These are phyloP conservation scores for Rhinocladiella similis DNA, from an alignment of 2,329 filamentous ascomycete genomes.

Conservation along the genomic window DNA sequence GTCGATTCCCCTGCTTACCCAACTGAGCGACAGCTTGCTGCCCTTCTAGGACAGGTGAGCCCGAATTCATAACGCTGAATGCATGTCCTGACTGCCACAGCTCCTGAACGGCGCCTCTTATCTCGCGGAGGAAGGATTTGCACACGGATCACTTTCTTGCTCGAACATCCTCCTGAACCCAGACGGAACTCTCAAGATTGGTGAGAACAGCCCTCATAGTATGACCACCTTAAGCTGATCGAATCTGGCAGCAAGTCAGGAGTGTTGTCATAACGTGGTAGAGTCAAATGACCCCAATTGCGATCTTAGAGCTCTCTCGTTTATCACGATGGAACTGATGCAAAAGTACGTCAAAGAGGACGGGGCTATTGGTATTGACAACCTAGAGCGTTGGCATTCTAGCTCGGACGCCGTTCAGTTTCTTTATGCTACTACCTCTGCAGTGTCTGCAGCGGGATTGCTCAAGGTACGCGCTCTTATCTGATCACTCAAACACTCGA, in stretches of 20 bases:
- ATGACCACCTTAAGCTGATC: neutral
- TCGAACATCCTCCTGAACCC: neutral
- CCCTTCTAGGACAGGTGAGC: too few relatives aligned
- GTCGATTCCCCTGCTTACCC: too few relatives aligned
- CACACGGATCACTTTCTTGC: neutral
- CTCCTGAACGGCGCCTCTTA: neutral
- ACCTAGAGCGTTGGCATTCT: constrained; percentile 34
- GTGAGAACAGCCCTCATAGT: neutral
- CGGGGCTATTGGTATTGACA: constrained; percentile 34
- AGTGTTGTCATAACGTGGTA: neutral
- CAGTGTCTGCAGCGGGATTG: neutral
- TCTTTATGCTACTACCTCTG: constrained; percentile 34
- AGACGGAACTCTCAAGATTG: neutral
- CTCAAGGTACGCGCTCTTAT: too few relatives aligned
- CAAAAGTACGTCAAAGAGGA: constrained; percentile 39
- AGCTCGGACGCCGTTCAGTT: constrained; percentile 22
- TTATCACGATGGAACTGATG: constrained; percentile 36
- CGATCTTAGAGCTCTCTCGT: constrained; percentile 29
- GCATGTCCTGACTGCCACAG: neutral
- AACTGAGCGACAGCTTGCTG: too few relatives aligned
- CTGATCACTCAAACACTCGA: too few relatives aligned
- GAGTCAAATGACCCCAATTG: neutral
- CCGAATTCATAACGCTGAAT: too few relatives aligned
- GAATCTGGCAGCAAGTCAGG: constrained; percentile 1
- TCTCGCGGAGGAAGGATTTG: neutral